These are phyloP conservation scores for Stentor roeselii DNA, from an alignment of 73 alveolate species.

Conservation along the genomic window DNA sequence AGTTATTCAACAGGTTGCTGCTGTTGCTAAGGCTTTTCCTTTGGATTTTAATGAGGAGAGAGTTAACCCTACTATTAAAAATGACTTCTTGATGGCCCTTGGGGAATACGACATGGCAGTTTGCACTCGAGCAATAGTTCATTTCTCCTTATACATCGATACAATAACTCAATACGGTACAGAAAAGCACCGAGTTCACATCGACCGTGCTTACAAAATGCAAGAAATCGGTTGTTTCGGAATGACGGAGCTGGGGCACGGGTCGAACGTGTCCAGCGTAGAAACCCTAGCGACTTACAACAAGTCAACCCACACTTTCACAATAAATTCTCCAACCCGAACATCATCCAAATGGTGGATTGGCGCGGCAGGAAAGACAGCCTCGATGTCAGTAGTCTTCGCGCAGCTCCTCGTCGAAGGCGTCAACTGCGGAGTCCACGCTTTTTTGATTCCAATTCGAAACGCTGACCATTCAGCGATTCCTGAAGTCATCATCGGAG, in stretches of 20 bases:
- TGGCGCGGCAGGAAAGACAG: conserved; percentile 69
- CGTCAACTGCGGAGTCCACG: conserved; percentile 65
- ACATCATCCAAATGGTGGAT: conserved; percentile 86
- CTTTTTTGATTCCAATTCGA: conserved; percentile 63
- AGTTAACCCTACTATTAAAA: background rate
- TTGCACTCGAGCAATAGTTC: conserved; percentile 37
- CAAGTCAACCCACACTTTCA: conserved; percentile 60
- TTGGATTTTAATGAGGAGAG: background rate
- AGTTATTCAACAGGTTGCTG: background rate
- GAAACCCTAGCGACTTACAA: conserved; percentile 78
- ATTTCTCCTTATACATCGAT: conserved; percentile 56
- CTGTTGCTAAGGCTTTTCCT: background rate
- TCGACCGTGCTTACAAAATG: conserved; percentile 45
- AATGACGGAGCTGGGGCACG: conserved; percentile 86
- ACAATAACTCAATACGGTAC: conserved; percentile 80
- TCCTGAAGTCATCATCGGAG: conserved; percentile 81
- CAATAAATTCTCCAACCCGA: conserved; percentile 65
- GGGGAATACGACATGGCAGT: conserved; percentile 8
- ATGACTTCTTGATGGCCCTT: background rate
- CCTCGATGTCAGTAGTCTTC: conserved; percentile 69
- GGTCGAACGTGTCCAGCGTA: conserved; percentile 72
- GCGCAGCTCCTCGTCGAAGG: conserved; percentile 78
- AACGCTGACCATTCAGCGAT: conserved; percentile 71
- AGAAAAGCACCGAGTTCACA: conserved; percentile 60
- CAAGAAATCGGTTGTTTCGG: conserved; percentile 67